phyloP scores from a whole-genome alignment of 495 filamentous ascomycete genomes.

The Aspergillus heteromorphus region DNA sequence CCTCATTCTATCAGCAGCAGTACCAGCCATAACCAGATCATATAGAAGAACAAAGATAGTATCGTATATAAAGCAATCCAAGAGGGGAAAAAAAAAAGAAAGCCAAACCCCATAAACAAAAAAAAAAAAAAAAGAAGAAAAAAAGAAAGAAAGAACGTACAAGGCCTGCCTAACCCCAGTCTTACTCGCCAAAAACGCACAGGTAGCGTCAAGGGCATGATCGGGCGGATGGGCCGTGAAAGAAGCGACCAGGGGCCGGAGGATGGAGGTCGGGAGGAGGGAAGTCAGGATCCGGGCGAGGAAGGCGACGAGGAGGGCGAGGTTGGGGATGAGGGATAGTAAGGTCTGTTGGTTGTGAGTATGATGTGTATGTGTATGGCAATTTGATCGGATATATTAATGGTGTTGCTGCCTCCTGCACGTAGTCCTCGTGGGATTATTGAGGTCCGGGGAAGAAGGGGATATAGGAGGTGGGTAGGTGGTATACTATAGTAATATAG shows the following conservation, averaged over 20 bases:
- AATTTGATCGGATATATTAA: too few relatives aligned
- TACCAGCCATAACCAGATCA: too few relatives aligned
- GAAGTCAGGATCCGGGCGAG: slow-evolving; percentile 44
- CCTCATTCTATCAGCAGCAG: too few relatives aligned
- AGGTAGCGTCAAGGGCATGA: slow-evolving; percentile 55
- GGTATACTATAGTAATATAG: not conserved
- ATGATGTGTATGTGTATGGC: too few relatives aligned
- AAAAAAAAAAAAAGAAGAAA: not conserved
- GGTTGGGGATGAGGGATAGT: slow-evolving; percentile 47
- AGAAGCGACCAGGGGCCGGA: slow-evolving; percentile 38
- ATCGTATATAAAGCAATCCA: too few relatives aligned
- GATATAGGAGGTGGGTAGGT: not conserved
- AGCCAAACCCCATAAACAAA: too few relatives aligned
- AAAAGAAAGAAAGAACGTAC: slow-evolving; percentile 30
- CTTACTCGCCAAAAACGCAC: slow-evolving; percentile 54
- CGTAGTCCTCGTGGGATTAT: too few relatives aligned
- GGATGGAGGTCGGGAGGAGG: slow-evolving; percentile 36
- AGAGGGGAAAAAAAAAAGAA: too few relatives aligned
- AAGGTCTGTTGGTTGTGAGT: too few relatives aligned
- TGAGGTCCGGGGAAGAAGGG: slow-evolving; percentile 19
- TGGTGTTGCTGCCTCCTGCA: too few relatives aligned
- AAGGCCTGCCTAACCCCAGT: slow-evolving; percentile 67
- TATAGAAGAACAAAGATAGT: too few relatives aligned
- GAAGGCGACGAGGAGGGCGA: slow-evolving; percentile 48
- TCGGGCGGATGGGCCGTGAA: slow-evolving; percentile 49